phyloP scores from a whole-genome alignment of 352 stramenopile species.

The Plasmopara halstedii region DNA sequence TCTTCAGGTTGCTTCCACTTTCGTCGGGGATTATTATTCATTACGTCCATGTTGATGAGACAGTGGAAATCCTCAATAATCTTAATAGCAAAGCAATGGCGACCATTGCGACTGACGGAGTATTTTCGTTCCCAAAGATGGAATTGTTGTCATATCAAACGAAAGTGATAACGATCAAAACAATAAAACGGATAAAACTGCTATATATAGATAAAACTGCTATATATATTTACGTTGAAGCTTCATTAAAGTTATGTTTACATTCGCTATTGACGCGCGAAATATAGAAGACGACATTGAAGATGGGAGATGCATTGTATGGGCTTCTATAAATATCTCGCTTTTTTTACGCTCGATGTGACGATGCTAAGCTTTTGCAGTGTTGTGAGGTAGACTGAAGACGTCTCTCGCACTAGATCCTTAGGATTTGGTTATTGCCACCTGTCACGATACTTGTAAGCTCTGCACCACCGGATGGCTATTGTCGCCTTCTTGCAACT shows the following conservation, averaged over 20 bases:
- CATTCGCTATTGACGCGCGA: neutral
- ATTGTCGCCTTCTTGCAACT: slow-evolving; percentile 16
- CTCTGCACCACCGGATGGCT: slow-evolving; percentile 13
- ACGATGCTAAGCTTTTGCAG: slow-evolving; percentile 14
- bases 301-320: slow-evolving; percentile 14
- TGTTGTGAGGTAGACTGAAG: slow-evolving; percentile 13
- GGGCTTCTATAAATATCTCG: neutral
- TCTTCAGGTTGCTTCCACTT: slow-evolving; percentile 4
- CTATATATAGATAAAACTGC: too few species aligned
- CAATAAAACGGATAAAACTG: too few species aligned
- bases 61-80: slow-evolving; percentile 36
- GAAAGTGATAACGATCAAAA: neutral
- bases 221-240: neutral
- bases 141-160: slow-evolving; percentile 1
- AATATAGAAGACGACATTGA: slow-evolving; percentile 21
- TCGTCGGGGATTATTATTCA: slow-evolving; percentile 4
- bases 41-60: slow-evolving; percentile 22
- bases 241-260: neutral
- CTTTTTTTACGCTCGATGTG: slow-evolving; percentile 14
- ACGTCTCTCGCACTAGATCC: slow-evolving; percentile 1
- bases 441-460: slow-evolving; percentile 8
- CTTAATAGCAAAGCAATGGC: slow-evolving; percentile 47
- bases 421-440: slow-evolving; percentile 19
- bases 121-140: slow-evolving; percentile 7
- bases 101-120: slow-evolving; percentile 24